Percentiles rank a stretch among this genome's conserved stretches.
phyloP scores from a whole-genome alignment of 2,329 filamentous ascomycete genomes.

The Chrysoporthe cubensis region DNA sequence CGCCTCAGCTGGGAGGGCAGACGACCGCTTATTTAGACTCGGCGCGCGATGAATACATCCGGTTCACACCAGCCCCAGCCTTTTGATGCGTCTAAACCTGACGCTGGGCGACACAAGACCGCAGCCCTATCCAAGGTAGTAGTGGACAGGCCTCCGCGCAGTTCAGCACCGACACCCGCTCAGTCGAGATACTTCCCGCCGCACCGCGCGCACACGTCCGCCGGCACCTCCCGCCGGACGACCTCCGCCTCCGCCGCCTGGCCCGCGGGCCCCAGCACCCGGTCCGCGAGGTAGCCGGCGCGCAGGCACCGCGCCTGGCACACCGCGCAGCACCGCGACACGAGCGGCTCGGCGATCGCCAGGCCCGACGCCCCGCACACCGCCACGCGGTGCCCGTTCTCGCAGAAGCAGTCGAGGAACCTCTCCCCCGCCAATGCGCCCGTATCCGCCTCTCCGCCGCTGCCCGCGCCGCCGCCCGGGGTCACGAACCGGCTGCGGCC shows the following conservation, averaged over 20 bases:
- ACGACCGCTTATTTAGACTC: neutral
- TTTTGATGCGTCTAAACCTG: neutral
- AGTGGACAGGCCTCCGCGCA: too few relatives aligned
- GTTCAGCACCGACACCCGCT: neutral
- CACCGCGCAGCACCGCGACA: conserved; percentile 58
- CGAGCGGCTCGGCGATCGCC: conserved; percentile 57
- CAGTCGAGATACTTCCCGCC: conserved; percentile 43
- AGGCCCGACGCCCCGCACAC: conserved; percentile 56
- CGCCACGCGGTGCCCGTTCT: conserved; percentile 43
- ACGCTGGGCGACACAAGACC: neutral
- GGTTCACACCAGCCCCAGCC: neutral
- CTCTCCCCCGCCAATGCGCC: neutral
- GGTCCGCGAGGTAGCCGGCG: conserved; percentile 44
- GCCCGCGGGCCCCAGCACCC: conserved; percentile 31
- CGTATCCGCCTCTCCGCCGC: too few relatives aligned
- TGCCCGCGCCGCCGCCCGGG: too few relatives aligned
- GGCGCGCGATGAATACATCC: neutral
- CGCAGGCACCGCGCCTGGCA: conserved; percentile 57
- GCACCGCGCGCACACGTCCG: conserved; percentile 39
- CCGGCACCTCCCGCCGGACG: conserved; percentile 30
- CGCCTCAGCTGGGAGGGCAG: neutral
- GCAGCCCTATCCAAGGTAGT: neutral
- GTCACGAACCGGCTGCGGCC: conserved; percentile 23
- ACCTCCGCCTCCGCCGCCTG: conserved; percentile 29
- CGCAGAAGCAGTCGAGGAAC: conserved; percentile 35